Evolutionary conservation across 179 eudicot species (phyloP), one percentile per base, ranked within the genome.

Genomic region (Spergularia azorica): DNA sequence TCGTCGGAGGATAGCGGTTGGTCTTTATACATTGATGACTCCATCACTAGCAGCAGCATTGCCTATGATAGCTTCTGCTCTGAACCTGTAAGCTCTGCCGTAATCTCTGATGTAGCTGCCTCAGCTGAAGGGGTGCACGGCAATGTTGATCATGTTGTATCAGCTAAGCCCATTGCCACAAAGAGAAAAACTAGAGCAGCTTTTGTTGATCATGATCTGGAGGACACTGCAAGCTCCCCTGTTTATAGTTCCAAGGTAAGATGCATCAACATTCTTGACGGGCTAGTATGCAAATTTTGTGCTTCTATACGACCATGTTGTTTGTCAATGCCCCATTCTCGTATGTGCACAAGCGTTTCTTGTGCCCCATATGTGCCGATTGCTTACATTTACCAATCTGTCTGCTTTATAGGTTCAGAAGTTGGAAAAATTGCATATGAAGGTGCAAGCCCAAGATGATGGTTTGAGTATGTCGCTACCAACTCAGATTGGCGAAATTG

Each of bases 171-270:
- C n/a, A 17, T 66, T 55, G 75, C 74, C 3, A 82, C 78, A 72
- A 76, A 77, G 52, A 72, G 82, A 67, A 78, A 82, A 55, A 70
- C 18, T 2, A 63, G 18, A 39, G 69, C 63, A 9, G 15, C 41
- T 55, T 74, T 39, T 51, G n/a, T 82, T 66, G 87, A 84, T 70
- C 76, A 67, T 72, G 87, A 84, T 13, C 67, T 84, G 66, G 87
- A 84, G 71, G 87, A 84, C 60, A 84, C 87, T 15, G 87, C 87
- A 13, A 84, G 56, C 62, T 84, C 87, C 15, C 82, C 87, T 71
- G 58, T 69, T 62, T 64, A 20, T 76, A 77, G 65, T 65, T 71
- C 73, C 21, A 67, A 52, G 84, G 86, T 81, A 78, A 43, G 73
- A 13, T 65, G 74, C 59, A 9, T 21, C n/a, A 36, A 16, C 36